Conservation (phyloP, 345 rosid genomes). For the Boechera stricta region DNA sequence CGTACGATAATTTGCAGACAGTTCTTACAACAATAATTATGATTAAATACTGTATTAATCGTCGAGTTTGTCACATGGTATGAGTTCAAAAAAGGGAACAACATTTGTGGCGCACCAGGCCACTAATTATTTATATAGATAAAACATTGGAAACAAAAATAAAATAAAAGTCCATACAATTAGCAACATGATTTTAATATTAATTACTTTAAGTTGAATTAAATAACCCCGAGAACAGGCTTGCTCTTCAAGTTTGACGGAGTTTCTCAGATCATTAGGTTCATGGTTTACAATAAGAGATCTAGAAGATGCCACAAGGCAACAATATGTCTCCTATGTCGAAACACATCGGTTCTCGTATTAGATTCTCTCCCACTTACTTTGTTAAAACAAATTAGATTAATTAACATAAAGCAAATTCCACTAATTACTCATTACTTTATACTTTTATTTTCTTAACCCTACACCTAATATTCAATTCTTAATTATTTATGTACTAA, state of each 20-base stretch:
- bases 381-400: slow-evolving; percentile 12
- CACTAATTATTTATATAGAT: slow-evolving; percentile 11
- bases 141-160: neutral
- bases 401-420: slow-evolving; percentile 17
- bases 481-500: neutral
- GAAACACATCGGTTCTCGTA: slow-evolving; percentile 39
- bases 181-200: slow-evolving; percentile 21
- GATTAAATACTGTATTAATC: slow-evolving; percentile 17
- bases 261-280: slow-evolving; percentile 39
- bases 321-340: slow-evolving; percentile 37
- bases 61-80: slow-evolving; percentile 46
- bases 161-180: slow-evolving; percentile 10
- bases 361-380: slow-evolving; percentile 42
- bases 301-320: slow-evolving; percentile 39
- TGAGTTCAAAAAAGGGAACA: slow-evolving; percentile 34
- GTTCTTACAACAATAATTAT: slow-evolving; percentile 1
- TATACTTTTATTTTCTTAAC: slow-evolving; percentile 15
- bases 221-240: slow-evolving; percentile 12
- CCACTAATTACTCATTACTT: slow-evolving; percentile 28
- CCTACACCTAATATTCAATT: slow-evolving; percentile 27
- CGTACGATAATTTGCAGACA: slow-evolving; percentile 3
- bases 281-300: slow-evolving; percentile 31
- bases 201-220: neutral
- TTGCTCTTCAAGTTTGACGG: slow-evolving; percentile 39
- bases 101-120: slow-evolving; percentile 41